These are phyloP conservation scores for Fusarium subglutinans DNA, from an alignment of 2,329 filamentous ascomycete species.

Conservation along the genomic window DNA sequence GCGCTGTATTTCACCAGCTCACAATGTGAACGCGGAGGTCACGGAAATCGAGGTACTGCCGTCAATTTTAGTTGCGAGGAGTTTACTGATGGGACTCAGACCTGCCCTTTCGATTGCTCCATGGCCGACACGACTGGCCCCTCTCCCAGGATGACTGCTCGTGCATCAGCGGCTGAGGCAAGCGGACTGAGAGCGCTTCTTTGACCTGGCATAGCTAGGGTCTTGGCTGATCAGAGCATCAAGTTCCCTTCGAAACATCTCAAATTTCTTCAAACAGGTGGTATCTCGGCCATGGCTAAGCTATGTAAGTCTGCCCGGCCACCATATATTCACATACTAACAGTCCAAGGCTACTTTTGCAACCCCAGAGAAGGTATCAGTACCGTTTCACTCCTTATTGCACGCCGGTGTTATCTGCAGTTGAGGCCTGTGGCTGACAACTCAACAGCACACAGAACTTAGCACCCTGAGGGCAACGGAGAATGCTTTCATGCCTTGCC, in stretches of 20 bases:
- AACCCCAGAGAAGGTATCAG: conserved; percentile 77
- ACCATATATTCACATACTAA: neutral
- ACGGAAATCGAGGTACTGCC: too few relatives aligned
- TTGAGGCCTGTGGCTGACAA: neutral
- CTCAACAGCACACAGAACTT: neutral
- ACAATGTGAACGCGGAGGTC: neutral
- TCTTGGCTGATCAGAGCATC: neutral
- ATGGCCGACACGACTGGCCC: neutral
- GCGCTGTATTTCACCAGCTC: fast-evolving
- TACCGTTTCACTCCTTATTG: conserved; percentile 61
- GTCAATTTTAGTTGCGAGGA: too few relatives aligned
- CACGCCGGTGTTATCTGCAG: too few relatives aligned
- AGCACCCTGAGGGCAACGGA: neutral
- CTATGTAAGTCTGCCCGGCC: conserved; percentile 56
- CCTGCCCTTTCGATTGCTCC: neutral
- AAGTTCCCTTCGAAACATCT: neutral
- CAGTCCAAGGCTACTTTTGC: conserved; percentile 49
- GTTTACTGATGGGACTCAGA: neutral
- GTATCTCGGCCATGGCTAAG: conserved; percentile 77
- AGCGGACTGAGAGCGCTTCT: neutral
- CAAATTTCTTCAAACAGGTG: conserved; percentile 67
- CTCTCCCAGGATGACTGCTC: neutral
- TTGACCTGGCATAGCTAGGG: neutral
- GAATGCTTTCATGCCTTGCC: neutral
- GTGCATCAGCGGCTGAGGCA: neutral